Evolutionary conservation across 805 yeast genomes (phyloP), one percentile per base, ranked within the genome.

Genomic region (Spencermartinsiella europaea): DNA sequence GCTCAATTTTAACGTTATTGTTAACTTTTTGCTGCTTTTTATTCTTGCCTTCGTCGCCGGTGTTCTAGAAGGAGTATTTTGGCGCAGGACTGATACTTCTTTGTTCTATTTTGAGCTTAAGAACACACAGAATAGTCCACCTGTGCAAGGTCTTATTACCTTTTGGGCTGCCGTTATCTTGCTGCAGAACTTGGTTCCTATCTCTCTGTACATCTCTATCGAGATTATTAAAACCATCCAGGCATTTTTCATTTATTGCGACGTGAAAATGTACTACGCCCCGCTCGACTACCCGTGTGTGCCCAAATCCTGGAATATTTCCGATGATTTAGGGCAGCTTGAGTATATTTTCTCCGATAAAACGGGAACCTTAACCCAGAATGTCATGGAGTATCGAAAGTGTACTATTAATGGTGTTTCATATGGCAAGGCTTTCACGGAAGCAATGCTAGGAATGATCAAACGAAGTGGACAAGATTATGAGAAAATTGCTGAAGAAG

Each of bases 281-380:
- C 73, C 65, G 46, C 66, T 83, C 40, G 89, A 85, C 63, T 82
- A 77, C 58, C 89, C 91, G 0, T 83, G 91, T 62, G 74, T 80
- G 1, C 91, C 95, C 2, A 83, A 84, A 56, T 76, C 90, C 0
- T 85, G 95, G 95, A 80, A 80, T 51, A 81, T 85, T 38, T 81
- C 89, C 4, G 95, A 85, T 65, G 95, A 85, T 63, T 71, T 85
- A 52, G 95, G 95, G 16, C 95, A 85, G 62, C 81, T 85, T 49
- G 93, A 85, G 63, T 85, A 83, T 60, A 75, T 85, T 36, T 85
- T 85, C 64, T 80, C 88, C 61, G 95, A 85, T 68, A 85, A 85
- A 63, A 85, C 95, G 0, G 95, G 95, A 33, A 85, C 95, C 0
- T 69, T 85, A 57, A 85, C 95, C 4, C 91, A 85, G 64, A 85